Base-by-base conservation (phyloP, 495 filamentous ascomycete species). In the Xylaria grammica region DNA sequence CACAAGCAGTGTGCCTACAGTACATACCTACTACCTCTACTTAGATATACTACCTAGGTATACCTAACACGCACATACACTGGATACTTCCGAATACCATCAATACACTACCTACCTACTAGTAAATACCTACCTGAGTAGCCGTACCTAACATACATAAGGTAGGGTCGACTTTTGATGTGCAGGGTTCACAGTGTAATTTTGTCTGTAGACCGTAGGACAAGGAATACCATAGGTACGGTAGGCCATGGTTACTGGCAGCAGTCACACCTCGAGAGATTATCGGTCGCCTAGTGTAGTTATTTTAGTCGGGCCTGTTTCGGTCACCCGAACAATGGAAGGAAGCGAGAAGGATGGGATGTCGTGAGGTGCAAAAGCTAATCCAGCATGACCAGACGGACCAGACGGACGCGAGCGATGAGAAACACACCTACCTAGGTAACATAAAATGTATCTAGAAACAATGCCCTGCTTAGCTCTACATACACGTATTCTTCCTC, bases 281-380 rank as follows among this genome's bases (percentile, higher is more conserved):
- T 52, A 61, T 40, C 58, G 29, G 58, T 51, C 30, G 48, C 32
- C 58, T 61, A 60, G 5, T 6, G 34, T 36, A 42, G 46, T 52
- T 52, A 52, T 50, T 61, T 52, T 61, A 59, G 56, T 48, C 19
- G 44, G 42, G 30, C 42, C 56, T 19, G 17, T 32, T 26, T 36
- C 29, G 56, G 46, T 61, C 58, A 61, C 45, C 58, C 51, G 58
- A 61, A 46, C 58, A 48, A 61, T 44, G 32, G 46, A 27, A 61
- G 58, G 58, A 61, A 61, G 58, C 30, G 58, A 61, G 40, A 52
- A 52, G n/a, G n/a, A n/a, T n/a, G n/a, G 24, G 48, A 61, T 61
- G 58, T 45, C 58, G 58, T 27, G 29, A 61, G 58, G 40, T 52
- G 20, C 20, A 29, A 17, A 26, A 3, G 13, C 17, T 22, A 15